Conservation (phyloP, 2,329 filamentous ascomycete species). For the Truncatella angustata region DNA sequence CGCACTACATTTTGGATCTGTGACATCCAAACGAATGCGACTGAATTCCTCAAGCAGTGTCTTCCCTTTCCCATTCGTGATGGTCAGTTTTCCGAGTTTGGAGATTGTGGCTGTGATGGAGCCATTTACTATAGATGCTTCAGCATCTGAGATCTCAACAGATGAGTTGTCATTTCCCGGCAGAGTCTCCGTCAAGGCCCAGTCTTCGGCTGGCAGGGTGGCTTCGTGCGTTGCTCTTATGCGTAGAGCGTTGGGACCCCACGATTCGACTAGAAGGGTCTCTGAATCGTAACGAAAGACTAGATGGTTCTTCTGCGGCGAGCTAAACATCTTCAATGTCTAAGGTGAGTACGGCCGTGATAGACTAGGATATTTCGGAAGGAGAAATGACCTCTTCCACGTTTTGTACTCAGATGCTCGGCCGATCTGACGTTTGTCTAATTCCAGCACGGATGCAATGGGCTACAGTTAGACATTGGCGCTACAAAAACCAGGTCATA, state of each 20-base stretch:
- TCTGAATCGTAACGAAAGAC: constrained; percentile 48
- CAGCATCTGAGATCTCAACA: constrained; percentile 20
- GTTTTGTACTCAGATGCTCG: no score
- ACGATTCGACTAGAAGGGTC: constrained; percentile 45
- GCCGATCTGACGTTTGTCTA: no score
- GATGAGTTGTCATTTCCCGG: constrained; percentile 12
- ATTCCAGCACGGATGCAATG: no score
- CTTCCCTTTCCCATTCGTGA: constrained; percentile 40
- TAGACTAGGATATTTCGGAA: no score
- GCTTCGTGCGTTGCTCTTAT: constrained; percentile 42
- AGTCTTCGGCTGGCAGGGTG: constrained; percentile 35
- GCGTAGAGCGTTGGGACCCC: constrained; percentile 46
- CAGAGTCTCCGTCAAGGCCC: constrained; percentile 35
- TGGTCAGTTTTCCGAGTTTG: constrained; percentile 46
- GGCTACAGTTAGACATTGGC: no score
- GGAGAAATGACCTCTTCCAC: no score
- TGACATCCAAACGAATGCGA: constrained; percentile 46
- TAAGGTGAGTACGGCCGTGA: no score
- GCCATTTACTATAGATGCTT: constrained; percentile 44
- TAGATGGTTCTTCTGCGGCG: no score
- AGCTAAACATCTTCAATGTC: no score
- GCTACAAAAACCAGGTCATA: no score
- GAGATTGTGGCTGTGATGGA: constrained; percentile 46
- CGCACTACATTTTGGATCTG: constrained; percentile 58
- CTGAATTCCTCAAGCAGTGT: constrained; percentile 52